Evolutionary conservation across 2,329 filamentous ascomycete species (phyloP).

Genomic region (Arthrobotrys sphaeroides): DNA sequence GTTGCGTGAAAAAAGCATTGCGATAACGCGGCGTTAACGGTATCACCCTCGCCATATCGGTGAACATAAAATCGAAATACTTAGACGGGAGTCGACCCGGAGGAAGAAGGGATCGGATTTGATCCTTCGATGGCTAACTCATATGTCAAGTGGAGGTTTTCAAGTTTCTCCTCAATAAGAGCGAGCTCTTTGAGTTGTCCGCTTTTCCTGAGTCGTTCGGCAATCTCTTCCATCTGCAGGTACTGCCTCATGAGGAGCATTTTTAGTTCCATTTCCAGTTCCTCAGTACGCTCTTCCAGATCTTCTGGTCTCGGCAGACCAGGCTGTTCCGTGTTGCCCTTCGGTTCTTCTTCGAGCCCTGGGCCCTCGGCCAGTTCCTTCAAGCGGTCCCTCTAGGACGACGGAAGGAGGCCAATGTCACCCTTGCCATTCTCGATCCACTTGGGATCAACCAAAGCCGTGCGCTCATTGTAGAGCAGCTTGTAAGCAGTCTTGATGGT

Average conservation of each 20-base stretch:
- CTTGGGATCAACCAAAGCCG: slow-evolving; percentile 77
- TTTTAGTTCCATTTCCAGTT: neutral
- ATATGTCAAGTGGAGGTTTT: neutral
- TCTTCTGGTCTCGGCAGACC: neutral
- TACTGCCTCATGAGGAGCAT: neutral
- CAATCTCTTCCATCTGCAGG: neutral
- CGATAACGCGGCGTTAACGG: neutral
- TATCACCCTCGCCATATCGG: neutral
- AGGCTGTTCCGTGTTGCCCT: neutral
- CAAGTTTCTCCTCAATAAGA: neutral
- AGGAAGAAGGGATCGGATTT: neutral
- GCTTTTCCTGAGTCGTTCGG: neutral
- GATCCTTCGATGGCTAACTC: neutral
- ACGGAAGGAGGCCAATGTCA: slow-evolving; percentile 75
- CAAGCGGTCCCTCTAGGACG: slow-evolving; percentile 62
- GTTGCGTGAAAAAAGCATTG: neutral
- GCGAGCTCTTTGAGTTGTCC: neutral
- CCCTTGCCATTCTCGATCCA: slow-evolving; percentile 78
- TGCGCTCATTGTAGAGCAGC: slow-evolving; percentile 77
- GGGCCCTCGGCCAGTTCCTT: slow-evolving; percentile 7
- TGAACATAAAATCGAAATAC: too few relatives aligned
- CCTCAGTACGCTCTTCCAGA: too few relatives aligned
- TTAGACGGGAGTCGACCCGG: neutral
- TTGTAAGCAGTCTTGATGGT: slow-evolving; percentile 97
- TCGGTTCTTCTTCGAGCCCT: neutral